Percentiles rank a stretch among this genome's conserved stretches.
Evolutionary conservation across 306 rosid species (phyloP).

Genomic region (Hippophae rhamnoides): DNA sequence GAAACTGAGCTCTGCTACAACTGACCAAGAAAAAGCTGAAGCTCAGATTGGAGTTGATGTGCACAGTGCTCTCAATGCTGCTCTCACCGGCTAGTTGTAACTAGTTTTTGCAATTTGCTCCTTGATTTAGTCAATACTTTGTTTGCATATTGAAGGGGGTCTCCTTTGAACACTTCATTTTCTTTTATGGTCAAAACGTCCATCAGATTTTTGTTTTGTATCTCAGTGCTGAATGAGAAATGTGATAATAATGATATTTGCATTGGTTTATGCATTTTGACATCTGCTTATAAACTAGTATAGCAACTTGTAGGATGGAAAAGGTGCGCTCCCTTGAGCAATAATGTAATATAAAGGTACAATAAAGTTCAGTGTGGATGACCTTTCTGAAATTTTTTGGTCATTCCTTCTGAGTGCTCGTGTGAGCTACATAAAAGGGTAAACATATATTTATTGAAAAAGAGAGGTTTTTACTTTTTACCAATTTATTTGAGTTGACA

Average conservation of each 20-base stretch:
- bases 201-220: conserved; percentile 12
- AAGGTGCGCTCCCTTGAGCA: too few species aligned
- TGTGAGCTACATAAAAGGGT: too few species aligned
- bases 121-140: conserved; percentile 19
- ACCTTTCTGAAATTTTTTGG: too few species aligned
- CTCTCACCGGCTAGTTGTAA: conserved; percentile 57
- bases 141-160: conserved; percentile 9
- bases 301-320: too few species aligned
- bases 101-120: conserved; percentile 13
- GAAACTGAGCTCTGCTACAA: conserved; percentile 80
- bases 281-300: conserved; percentile 20
- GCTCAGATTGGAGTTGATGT: conserved; percentile 95
- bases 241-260: conserved; percentile 31
- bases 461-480: too few species aligned
- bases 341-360: too few species aligned
- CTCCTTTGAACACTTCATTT: conserved; percentile 18
- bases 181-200: conserved; percentile 31
- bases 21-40: conserved; percentile 96
- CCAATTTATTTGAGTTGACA: too few species aligned
- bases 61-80: conserved; percentile 76
- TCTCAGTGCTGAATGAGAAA: conserved; percentile 36
- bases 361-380: too few species aligned
- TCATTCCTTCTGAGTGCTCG: too few species aligned
- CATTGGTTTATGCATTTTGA: conserved; percentile 30
- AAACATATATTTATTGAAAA: too few species aligned